Evolutionary conservation across 768 basidiomycete species (phyloP).

Genomic region (Amanita phalloides): DNA sequence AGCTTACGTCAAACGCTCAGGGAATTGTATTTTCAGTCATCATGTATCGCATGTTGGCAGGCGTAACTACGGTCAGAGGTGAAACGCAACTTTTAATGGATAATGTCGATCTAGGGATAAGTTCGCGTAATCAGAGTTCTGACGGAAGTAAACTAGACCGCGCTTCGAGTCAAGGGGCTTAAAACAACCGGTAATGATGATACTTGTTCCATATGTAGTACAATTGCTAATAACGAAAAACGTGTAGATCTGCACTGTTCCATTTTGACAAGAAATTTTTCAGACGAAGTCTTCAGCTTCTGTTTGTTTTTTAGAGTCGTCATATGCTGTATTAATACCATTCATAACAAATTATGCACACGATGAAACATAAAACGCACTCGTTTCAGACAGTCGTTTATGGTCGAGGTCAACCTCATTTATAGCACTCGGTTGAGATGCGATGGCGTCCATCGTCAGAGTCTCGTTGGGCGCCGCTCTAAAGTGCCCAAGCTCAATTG

Average conservation of each 20-base stretch:
- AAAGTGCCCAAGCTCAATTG: background rate
- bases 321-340: background rate
- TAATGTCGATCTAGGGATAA: background rate
- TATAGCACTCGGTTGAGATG: background rate
- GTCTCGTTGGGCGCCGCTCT: background rate
- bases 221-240: background rate
- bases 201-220: background rate
- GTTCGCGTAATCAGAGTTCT: background rate
- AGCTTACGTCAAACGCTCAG: background rate
- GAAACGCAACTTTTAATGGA: background rate
- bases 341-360: background rate
- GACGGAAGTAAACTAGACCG: background rate
- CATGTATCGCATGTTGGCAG: background rate
- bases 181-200: background rate
- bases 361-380: background rate
- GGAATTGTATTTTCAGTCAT: slow-evolving; percentile 4
- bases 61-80: background rate
- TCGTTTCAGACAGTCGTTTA: background rate
- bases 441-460: background rate
- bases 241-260: background rate
- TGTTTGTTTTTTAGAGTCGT: background rate
- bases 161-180: background rate
- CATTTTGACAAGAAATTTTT: background rate
- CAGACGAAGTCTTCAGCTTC: background rate
- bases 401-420: background rate